These are phyloP conservation scores for Bruguiera parviflora DNA, from an alignment of 345 rosid genomes.

Conservation along the genomic window DNA sequence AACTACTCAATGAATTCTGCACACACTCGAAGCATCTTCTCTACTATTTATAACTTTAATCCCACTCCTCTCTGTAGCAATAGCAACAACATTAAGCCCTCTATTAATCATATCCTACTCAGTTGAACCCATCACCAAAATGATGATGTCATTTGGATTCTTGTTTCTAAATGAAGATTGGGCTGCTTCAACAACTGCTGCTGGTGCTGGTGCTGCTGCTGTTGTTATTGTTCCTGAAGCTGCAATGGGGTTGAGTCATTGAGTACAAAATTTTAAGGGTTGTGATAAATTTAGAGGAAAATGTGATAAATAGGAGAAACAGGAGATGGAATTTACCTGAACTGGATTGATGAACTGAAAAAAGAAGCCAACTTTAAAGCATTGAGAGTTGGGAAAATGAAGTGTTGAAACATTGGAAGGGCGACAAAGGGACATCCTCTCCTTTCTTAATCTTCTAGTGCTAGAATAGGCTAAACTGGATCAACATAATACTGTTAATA, in stretches of 20 bases:
- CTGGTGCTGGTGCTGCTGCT: conserved; percentile 4
- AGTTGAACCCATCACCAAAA: conserved; percentile 81
- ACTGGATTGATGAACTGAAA: conserved; percentile 39
- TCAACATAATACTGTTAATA: too few species aligned
- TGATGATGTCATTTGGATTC: conserved; percentile 50
- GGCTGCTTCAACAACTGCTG: conserved; percentile 29
- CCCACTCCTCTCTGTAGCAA: conserved; percentile 81
- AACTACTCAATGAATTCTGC: conserved; percentile 45
- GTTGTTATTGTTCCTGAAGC: conserved; percentile 32
- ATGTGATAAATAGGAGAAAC: conserved; percentile 13
- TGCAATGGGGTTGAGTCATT: conserved; percentile 32
- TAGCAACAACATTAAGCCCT: conserved; percentile 75
- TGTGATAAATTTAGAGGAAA: conserved; percentile 15
- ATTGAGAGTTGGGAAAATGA: conserved; percentile 27
- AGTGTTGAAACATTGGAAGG: conserved; percentile 40
- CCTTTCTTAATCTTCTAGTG: too few species aligned
- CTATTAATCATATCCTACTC: conserved; percentile 70
- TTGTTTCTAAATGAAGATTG: conserved; percentile 57
- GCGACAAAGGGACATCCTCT: conserved; percentile 25
- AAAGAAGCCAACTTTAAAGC: conserved; percentile 29
- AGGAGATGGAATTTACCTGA: conserved; percentile 51
- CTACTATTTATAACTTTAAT: conserved; percentile 57
- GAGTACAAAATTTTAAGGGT: conserved; percentile 25
- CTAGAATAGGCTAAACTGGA: too few species aligned
- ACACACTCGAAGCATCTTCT: conserved; percentile 60